Evolutionary conservation across 768 basidiomycete genomes (phyloP).

Genomic region (Leccinum variicolor): DNA sequence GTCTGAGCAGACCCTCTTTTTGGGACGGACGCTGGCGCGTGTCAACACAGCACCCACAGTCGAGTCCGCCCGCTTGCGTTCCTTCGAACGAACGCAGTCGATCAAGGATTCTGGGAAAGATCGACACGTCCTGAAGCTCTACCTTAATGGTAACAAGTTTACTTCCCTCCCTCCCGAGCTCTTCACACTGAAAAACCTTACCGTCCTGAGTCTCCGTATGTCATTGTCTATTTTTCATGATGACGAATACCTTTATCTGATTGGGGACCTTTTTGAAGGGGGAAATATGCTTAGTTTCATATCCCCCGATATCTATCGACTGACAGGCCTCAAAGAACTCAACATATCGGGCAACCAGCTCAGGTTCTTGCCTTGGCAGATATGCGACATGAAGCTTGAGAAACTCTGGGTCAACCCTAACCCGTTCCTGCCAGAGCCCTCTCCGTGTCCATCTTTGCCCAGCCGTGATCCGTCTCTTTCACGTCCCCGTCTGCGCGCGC

Average conservation of each 20-base stretch:
- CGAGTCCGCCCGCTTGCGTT: slow-evolving; percentile 19
- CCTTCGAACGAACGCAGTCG: slow-evolving; percentile 26
- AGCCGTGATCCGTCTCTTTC: slow-evolving; percentile 8
- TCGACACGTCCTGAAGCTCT: slow-evolving; percentile 53
- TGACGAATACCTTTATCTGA: background rate
- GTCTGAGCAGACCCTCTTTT: slow-evolving; percentile 28
- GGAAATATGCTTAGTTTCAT: slow-evolving; percentile 52
- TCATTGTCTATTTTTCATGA: slow-evolving; percentile 7
- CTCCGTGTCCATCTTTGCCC: no score
- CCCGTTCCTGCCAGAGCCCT: slow-evolving; percentile 45
- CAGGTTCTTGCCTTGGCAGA: slow-evolving; percentile 60
- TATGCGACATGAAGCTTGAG: slow-evolving; percentile 52
- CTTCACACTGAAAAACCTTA: slow-evolving; percentile 54
- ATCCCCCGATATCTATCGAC: slow-evolving; percentile 58
- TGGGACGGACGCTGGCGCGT: slow-evolving; percentile 31
- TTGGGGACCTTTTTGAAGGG: slow-evolving; percentile 35
- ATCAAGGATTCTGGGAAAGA: slow-evolving; percentile 36
- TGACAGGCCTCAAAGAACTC: slow-evolving; percentile 54
- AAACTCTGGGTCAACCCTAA: slow-evolving; percentile 54
- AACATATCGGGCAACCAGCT: slow-evolving; percentile 61
- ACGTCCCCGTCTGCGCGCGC: no score
- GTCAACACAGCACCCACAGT: slow-evolving; percentile 33
- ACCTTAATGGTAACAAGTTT: slow-evolving; percentile 54
- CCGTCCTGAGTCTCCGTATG: slow-evolving; percentile 63
- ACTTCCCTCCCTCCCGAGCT: slow-evolving; percentile 52